Evolutionary conservation across 1,139 yeast species (phyloP), one percentile per base, ranked within the genome.

Genomic region (Kodamaea sp.): DNA sequence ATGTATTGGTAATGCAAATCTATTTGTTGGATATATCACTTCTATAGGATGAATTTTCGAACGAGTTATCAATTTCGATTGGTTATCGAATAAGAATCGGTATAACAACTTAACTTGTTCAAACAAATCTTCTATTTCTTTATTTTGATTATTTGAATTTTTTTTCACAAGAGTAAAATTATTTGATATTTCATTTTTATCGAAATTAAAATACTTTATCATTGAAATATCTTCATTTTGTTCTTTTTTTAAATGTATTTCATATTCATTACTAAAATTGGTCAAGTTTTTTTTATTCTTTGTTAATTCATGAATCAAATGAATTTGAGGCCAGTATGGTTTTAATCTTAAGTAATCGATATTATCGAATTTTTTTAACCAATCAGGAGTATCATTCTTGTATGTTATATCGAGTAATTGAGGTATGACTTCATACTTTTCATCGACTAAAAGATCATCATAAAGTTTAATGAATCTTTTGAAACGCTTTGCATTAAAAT

Each of bases 281-380:
- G 37, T 32, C 7, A 26, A 15, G 6, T 27, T 34, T 20, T 23
- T 27, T 8, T 32, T 30, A 23, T 52, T 52, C 5, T 49, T 46
- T n/a, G 60, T 55, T 9, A 70, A 44, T 33, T 63, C 67, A 11
- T 60, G 46, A 3, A 68, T 52, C 12, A 70, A 44, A 42, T 71
- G 74, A 1, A 58, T 57, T 32, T 57, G 63, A 1, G 76, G 76
- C 67, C 70, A 70, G 1, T 44, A 35, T 0, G 45, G 42, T 33
- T 60, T 58, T 27, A 68, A 44, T 6, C 49, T 42, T 25, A 52
- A 37, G 38, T 58, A 59, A 23, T 54, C 54, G 8, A 48, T 41
- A 3, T 49, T 45, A 8, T 43, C 38, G 39, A 70, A 65, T 9
- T 44, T 43, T 2, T 41, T 34, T 9, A 55, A 36, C 65, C 67